Evolutionary conservation across 1,139 yeast species (phyloP).

Genomic region (Protomyces arabidopsidicola): DNA sequence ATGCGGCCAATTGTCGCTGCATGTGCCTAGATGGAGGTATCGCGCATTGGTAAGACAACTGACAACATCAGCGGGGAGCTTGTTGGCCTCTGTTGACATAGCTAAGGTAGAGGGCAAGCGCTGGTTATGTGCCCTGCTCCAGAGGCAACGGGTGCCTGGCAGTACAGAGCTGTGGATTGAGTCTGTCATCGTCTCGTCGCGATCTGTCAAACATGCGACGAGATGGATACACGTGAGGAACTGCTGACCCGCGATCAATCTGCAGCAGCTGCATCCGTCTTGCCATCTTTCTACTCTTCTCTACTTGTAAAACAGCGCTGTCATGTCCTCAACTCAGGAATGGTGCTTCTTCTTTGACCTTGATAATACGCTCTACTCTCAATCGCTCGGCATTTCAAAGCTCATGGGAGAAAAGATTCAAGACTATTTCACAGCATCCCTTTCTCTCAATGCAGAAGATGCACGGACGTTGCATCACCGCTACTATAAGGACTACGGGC

Average conservation of each 20-base stretch:
- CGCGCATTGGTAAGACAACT: constrained; percentile 24
- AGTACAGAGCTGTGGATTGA: too few species aligned
- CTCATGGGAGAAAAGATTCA: constrained; percentile 86
- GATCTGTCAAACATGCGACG: too few species aligned
- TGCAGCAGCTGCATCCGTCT: neutral
- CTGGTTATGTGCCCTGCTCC: neutral
- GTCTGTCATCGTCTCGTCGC: too few species aligned
- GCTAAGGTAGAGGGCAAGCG: neutral
- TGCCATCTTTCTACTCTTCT: neutral
- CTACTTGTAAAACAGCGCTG: too few species aligned
- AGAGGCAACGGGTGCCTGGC: too few species aligned
- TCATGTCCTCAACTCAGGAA: neutral
- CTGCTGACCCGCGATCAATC: too few species aligned
- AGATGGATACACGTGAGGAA: too few species aligned
- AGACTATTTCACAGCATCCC: constrained; percentile 63
- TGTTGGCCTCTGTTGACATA: neutral
- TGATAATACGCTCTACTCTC: constrained; percentile 79
- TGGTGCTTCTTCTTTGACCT: constrained; percentile 71
- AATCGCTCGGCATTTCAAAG: constrained; percentile 72
- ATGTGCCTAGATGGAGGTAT: constrained; percentile 72
- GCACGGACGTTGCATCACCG: constrained; percentile 66
- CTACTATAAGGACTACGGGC: constrained; percentile 81
- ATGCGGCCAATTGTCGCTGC: constrained; percentile 63
- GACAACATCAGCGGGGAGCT: constrained; percentile 21
- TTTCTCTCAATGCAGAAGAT: constrained; percentile 63